Percentiles rank a stretch among this genome's conserved stretches.
These are phyloP conservation scores for Papiliotrema laurentii DNA, from an alignment of 1,284 basidiomycete species.

Conservation along the genomic window DNA sequence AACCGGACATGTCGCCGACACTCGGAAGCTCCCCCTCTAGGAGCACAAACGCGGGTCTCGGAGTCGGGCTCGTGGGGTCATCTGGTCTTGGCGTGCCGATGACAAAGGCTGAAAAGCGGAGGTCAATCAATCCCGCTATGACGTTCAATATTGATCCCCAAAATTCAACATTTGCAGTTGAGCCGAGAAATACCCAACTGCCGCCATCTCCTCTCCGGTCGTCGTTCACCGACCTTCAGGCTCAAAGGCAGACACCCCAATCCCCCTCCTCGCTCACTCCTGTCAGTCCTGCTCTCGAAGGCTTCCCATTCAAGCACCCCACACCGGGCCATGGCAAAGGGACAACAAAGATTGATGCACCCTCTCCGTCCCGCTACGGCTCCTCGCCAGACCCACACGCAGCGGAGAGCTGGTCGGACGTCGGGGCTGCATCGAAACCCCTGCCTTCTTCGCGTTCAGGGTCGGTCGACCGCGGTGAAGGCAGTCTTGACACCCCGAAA, in stretches of 20 bases:
- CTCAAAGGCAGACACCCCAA: conserved; percentile 1
- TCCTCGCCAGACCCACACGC: conserved; percentile 9
- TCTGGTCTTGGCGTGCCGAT: conserved; percentile 37
- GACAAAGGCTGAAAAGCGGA: conserved; percentile 38
- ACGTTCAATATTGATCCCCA: conserved; percentile 41
- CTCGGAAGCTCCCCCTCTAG: conserved; percentile 6
- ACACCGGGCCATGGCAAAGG: not conserved
- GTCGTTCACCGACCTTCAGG: conserved; percentile 30
- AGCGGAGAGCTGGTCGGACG: not conserved
- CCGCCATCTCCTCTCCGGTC: conserved; percentile 46
- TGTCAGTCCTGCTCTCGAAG: conserved; percentile 1
- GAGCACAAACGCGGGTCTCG: conserved; percentile 15
- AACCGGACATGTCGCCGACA: not conserved
- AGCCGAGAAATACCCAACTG: conserved; percentile 28
- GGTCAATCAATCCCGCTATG: conserved; percentile 49
- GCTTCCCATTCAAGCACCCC: conserved; percentile 22
- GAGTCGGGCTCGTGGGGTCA: conserved; percentile 12
- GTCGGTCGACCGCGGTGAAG: not conserved
- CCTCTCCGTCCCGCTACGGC: conserved; percentile 25
- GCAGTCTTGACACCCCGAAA: conserved; percentile 24
- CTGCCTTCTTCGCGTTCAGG: no score
- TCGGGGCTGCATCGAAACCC: not conserved
- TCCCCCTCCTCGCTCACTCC: conserved; percentile 23
- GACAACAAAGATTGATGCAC: not conserved
- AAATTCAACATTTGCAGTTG: conserved; percentile 31